Evolutionary conservation across 2,329 filamentous ascomycete genomes (phyloP), one percentile per base, ranked within the genome.

Genomic region (Hymenoscyphus linearis): DNA sequence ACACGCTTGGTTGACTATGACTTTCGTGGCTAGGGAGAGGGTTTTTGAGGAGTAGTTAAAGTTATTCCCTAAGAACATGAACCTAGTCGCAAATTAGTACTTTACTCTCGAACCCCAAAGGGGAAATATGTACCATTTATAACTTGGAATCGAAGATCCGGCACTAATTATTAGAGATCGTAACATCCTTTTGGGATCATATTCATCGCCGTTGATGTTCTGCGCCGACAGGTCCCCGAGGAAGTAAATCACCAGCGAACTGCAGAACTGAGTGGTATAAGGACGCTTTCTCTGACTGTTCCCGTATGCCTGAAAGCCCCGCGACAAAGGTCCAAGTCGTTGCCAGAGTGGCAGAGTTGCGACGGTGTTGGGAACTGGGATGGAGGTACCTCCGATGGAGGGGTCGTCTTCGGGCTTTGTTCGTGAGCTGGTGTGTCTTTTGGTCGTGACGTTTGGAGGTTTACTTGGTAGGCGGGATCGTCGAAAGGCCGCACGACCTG

Each of bases 21-120:
- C 90, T 76, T 96, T 96, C 60, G 85, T 85, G 34, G 80, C 79
- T 35, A 97, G 80, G 2, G 89, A 92, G 55, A 90, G 75, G 40
- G 83, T 68, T 67, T 86, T 87, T 34, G 89, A 93, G 7, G 84
- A 68, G 75, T 90, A 96, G 77, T 96, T 96, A 82, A 96, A 96
- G 75, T 86, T 82, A 62, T 84, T 80, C 50, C 89, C 87, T 14
- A 97, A 82, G 76, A 88, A 96, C 67, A 93, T 79, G 76, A 91
- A 90, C 88, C 88, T 90, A 31, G 64, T 52, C 14, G 12, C 16
- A 31, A 18, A 53, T 36, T 37, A 55, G 52, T 36, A 60, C 18
- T 27, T 27, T 36, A 4, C 31, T 22, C 25, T 58, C 37, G 63
- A 55, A 40, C 16, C 52, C 14, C 12, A 12, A 44, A 37, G 22